These are phyloP conservation scores for Pleurotus cornucopiae DNA, from an alignment of 768 basidiomycete genomes.

Conservation along the genomic window DNA sequence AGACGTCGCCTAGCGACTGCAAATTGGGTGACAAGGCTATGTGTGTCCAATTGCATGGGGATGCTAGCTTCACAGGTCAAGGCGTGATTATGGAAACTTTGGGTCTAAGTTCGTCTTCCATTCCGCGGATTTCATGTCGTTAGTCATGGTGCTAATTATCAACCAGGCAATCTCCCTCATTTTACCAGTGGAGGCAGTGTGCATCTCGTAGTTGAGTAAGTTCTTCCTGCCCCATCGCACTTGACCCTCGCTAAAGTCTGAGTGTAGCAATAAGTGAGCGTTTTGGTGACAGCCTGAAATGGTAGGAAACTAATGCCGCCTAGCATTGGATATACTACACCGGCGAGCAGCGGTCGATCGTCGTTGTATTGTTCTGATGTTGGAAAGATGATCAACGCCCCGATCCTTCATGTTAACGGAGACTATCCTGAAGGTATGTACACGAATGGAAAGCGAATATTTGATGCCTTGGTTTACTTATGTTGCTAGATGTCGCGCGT, in stretches of 20 bases:
- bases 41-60: slow-evolving; percentile 89
- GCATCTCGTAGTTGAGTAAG: slow-evolving; percentile 88
- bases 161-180: slow-evolving; percentile 78
- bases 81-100: slow-evolving; percentile 87
- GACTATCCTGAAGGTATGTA: slow-evolving; percentile 76
- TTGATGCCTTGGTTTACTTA: neutral
- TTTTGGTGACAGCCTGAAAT: no score
- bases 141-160: neutral
- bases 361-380: slow-evolving; percentile 86
- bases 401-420: slow-evolving; percentile 88
- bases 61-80: slow-evolving; percentile 89
- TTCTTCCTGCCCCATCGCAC: slow-evolving; percentile 8
- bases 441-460: neutral
- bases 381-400: slow-evolving; percentile 88
- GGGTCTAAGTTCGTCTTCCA: slow-evolving; percentile 60
- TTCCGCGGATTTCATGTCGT: neutral
- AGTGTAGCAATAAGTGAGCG: slow-evolving; percentile 53
- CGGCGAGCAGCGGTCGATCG: slow-evolving; percentile 78
- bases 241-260: no score
- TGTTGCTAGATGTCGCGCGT: slow-evolving; percentile 63
- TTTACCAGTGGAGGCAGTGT: slow-evolving; percentile 89
- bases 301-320: no score
- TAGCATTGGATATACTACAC: slow-evolving; percentile 92
- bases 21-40: slow-evolving; percentile 68
- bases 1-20: slow-evolving; percentile 51